Percentiles rank a stretch among this genome's conserved stretches.
Conservation (phyloP, 805 yeast species). For the Clavispora fructus region DNA sequence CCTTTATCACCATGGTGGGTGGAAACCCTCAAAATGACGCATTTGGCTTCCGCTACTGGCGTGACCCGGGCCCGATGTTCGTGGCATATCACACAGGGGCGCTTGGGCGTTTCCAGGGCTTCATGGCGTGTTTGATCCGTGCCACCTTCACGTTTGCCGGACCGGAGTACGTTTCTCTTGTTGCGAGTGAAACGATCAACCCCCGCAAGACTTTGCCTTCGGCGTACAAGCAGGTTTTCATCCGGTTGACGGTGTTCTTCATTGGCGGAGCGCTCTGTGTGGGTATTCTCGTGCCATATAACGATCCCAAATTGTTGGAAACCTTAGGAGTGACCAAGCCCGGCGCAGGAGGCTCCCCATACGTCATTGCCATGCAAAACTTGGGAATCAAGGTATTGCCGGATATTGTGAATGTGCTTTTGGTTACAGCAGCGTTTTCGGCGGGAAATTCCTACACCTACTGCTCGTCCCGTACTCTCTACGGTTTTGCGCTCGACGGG, state of each 20-base stretch:
- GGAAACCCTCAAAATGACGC: conserved; percentile 18
- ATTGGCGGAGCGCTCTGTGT: conserved; percentile 72
- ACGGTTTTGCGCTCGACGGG: conserved; percentile 67
- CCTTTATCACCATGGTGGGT: conserved; percentile 17
- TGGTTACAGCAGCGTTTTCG: conserved; percentile 70
- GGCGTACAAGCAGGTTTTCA: conserved; percentile 72
- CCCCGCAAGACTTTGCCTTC: conserved; percentile 72
- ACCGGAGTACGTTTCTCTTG: conserved; percentile 80
- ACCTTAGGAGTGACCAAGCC: conserved; percentile 56
- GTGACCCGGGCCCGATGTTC: conserved; percentile 15
- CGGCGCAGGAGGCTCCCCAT: conserved; percentile 82
- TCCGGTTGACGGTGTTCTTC: conserved; percentile 62
- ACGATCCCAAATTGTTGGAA: conserved; percentile 52
- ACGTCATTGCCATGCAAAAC: conserved; percentile 71
- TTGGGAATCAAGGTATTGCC: conserved; percentile 65
- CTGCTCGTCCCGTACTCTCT: conserved; percentile 70
- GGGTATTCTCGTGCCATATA: conserved; percentile 69
- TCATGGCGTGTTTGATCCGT: conserved; percentile 58
- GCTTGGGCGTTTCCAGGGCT: conserved; percentile 67
- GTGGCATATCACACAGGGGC: conserved; percentile 36
- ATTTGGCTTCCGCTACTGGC: conserved; percentile 17
- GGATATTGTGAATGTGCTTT: conserved; percentile 72
- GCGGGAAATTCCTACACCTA: conserved; percentile 79
- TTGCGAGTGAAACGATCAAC: conserved; percentile 73
- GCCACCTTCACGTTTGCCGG: conserved; percentile 83